A percentile compares a stretch with the other conserved stretches of the same genome.
Conservation (phyloP, 106 monocot species). For the Dioscorea dumetorum region DNA sequence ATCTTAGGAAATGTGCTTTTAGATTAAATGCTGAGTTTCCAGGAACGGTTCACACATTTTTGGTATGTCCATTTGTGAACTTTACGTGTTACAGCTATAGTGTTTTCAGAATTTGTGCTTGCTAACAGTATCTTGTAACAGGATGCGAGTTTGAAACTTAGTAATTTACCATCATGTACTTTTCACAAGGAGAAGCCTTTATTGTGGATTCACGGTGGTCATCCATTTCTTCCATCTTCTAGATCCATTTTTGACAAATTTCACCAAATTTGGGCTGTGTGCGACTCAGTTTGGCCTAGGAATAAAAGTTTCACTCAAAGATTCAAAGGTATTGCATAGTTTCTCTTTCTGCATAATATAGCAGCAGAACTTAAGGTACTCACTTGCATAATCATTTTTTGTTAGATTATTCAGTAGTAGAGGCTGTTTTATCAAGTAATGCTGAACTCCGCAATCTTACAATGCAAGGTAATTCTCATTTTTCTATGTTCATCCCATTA, state of each 20-base stretch:
- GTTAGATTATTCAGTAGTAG: slow-evolving; percentile 1
- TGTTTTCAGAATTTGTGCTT: background rate
- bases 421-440: slow-evolving; percentile 39
- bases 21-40: slow-evolving; percentile 49
- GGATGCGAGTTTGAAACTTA: slow-evolving; percentile 31
- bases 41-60: slow-evolving; percentile 19
- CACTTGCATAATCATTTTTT: too few relatives aligned
- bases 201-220: slow-evolving; percentile 76
- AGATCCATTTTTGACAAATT: slow-evolving; percentile 35
- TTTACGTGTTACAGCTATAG: background rate
- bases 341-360: too few relatives aligned
- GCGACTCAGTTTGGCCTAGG: slow-evolving; percentile 47
- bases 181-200: slow-evolving; percentile 26
- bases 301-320: slow-evolving; percentile 7
- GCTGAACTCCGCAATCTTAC: slow-evolving; percentile 48
- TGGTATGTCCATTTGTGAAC: slow-evolving; percentile 33
- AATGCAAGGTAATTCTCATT: slow-evolving; percentile 42
- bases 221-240: slow-evolving; percentile 66
- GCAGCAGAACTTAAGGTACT: too few relatives aligned
- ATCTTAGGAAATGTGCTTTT: slow-evolving; percentile 56
- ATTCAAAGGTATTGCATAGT: slow-evolving; percentile 17
- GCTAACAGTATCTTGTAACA: slow-evolving; percentile 13
- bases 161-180: slow-evolving; percentile 18
- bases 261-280: slow-evolving; percentile 41
- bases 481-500: too few relatives aligned